These are phyloP conservation scores for Ustilago trichophora DNA, from an alignment of 1,284 basidiomycete genomes.

Conservation along the genomic window DNA sequence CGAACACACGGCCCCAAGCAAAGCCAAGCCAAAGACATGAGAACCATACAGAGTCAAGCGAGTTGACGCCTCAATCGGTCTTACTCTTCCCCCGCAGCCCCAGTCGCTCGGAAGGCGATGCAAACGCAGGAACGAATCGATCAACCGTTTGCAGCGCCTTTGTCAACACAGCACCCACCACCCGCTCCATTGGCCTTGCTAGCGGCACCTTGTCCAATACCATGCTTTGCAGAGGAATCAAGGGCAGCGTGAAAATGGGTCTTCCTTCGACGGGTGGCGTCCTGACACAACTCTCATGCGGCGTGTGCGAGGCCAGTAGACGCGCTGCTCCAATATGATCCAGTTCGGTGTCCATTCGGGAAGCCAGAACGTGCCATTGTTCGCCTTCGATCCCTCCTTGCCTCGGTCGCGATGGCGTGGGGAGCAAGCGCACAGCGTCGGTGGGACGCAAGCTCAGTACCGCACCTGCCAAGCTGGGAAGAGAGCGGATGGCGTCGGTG, in stretches of 20 bases:
- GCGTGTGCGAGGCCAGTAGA: constrained; percentile 19
- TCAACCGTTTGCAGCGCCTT: constrained; percentile 9
- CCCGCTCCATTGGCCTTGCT: constrained; percentile 1
- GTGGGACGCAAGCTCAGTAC: constrained; percentile 10
- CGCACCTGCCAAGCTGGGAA: constrained; percentile 7
- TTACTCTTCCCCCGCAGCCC: constrained; percentile 13
- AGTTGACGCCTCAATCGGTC: constrained; percentile 26
- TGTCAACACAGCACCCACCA: constrained; percentile 4
- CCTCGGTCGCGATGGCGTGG: background rate
- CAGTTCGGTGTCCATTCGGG: constrained; percentile 32
- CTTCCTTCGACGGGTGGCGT: constrained; percentile 3
- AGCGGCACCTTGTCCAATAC: constrained; percentile 10
- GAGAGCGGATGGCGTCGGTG: background rate
- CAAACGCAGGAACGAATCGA: constrained; percentile 8
- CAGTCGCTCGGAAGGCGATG: too few species aligned
- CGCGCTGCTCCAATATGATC: constrained; percentile 28
- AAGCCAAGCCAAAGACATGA: too few species aligned
- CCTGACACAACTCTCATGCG: constrained; percentile 28
- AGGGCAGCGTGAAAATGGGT: background rate
- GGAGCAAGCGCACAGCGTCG: constrained; percentile 1
- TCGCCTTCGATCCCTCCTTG: background rate
- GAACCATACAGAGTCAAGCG: too few species aligned
- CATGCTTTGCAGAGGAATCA: constrained; percentile 4
- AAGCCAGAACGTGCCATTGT: constrained; percentile 26
- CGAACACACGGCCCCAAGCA: too few species aligned